Evolutionary conservation across 306 rosid genomes (phyloP).

Genomic region (Delonix regia): DNA sequence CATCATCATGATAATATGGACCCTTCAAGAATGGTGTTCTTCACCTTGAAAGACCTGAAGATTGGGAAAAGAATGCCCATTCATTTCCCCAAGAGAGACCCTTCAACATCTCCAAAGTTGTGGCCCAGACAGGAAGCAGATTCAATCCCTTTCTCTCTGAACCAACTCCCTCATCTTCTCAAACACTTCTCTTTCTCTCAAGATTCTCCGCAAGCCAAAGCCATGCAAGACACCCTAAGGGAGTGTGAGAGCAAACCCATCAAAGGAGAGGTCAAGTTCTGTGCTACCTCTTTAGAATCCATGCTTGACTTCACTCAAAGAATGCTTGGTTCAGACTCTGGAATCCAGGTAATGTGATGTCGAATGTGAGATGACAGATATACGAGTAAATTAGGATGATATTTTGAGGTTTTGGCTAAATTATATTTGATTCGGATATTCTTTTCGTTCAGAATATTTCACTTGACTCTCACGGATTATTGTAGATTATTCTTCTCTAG

Average conservation of each 20-base stretch:
- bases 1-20: slow-evolving; percentile 45
- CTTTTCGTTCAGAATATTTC: too few relatives aligned
- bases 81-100: slow-evolving; percentile 69
- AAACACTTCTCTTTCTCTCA: slow-evolving; percentile 51
- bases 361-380: too few relatives aligned
- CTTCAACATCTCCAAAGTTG: slow-evolving; percentile 58
- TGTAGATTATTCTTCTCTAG: too few relatives aligned
- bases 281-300: slow-evolving; percentile 81
- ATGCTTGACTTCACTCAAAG: slow-evolving; percentile 57
- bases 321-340: slow-evolving; percentile 39
- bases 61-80: slow-evolving; percentile 61
- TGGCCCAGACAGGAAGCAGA: slow-evolving; percentile 55
- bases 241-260: slow-evolving; percentile 69
- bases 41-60: slow-evolving; percentile 60
- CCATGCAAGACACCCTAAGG: slow-evolving; percentile 61
- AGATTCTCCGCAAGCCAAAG: slow-evolving; percentile 67
- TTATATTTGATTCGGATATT: too few relatives aligned
- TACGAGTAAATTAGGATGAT: too few relatives aligned
- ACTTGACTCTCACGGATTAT: too few relatives aligned
- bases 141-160: slow-evolving; percentile 64
- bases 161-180: slow-evolving; percentile 56
- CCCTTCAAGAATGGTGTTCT: slow-evolving; percentile 62
- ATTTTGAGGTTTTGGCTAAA: too few relatives aligned
- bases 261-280: slow-evolving; percentile 68
- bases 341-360: background rate